These are phyloP conservation scores for slime mould (Dictyostelium discoideum) DNA, from an alignment of 78 protist species.

Conservation along the genomic window dicty_2.7 NC_007090.3:1532001-1532500, in stretches of 20 bases:
- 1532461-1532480: no score
- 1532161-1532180: no score
- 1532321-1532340: neutral
- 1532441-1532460: no score
- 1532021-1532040: constrained; percentile 22
- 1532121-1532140: neutral
- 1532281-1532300: neutral
- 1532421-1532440: no score
- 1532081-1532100: neutral
- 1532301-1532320: neutral
- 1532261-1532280: neutral
- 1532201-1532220: neutral
- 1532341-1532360: neutral
- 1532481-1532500: no score
- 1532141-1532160: no score
- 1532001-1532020: neutral
- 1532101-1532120: neutral
- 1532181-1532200: no score
- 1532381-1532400: no score
- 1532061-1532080: neutral
- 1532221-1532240: neutral
- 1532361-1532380: neutral
- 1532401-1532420: no score
- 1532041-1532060: neutral
- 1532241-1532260: neutral